A percentile compares a stretch with the other conserved stretches of the same genome.
Evolutionary conservation across 441 rosid species (phyloP).

Genomic region (Flueggea neowawraea): DNA sequence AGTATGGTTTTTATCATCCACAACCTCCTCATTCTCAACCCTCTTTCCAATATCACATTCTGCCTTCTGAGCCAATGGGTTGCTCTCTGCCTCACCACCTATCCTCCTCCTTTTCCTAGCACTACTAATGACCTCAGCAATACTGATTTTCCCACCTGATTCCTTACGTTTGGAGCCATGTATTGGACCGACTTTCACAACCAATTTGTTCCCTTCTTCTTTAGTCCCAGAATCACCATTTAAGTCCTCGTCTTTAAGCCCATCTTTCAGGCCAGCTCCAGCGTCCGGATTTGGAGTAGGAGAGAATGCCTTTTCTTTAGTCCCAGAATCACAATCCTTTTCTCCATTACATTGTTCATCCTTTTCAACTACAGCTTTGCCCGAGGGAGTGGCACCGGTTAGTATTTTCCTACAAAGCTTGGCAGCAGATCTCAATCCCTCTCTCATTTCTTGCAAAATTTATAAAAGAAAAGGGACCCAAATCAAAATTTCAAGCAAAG

Average conservation of each 20-base stretch:
- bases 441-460: conserved; percentile 36
- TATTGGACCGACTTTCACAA: not conserved
- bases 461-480: conserved; percentile 12
- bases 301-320: conserved; percentile 6
- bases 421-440: conserved; percentile 35
- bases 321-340: conserved; percentile 11
- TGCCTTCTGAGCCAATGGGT: not conserved
- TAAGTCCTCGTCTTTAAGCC: conserved; percentile 6
- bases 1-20: conserved; percentile 19
- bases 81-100: conserved; percentile 17
- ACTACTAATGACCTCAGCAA: conserved; percentile 5
- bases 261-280: conserved; percentile 12
- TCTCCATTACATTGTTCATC: conserved; percentile 1
- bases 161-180: conserved; percentile 6
- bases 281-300: conserved; percentile 8
- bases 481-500: not conserved
- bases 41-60: conserved; percentile 25
- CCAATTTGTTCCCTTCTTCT: conserved; percentile 3
- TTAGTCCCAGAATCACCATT: conserved; percentile 8
- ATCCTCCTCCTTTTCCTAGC: conserved; percentile 23
- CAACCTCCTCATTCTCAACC: conserved; percentile 16
- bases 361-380: not conserved
- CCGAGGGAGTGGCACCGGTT: too few relatives aligned
- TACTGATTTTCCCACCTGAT: not conserved
- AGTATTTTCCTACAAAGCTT: not conserved